phyloP scores from a whole-genome alignment of 176 grass and related monocot species.

The Poa annua region DNA sequence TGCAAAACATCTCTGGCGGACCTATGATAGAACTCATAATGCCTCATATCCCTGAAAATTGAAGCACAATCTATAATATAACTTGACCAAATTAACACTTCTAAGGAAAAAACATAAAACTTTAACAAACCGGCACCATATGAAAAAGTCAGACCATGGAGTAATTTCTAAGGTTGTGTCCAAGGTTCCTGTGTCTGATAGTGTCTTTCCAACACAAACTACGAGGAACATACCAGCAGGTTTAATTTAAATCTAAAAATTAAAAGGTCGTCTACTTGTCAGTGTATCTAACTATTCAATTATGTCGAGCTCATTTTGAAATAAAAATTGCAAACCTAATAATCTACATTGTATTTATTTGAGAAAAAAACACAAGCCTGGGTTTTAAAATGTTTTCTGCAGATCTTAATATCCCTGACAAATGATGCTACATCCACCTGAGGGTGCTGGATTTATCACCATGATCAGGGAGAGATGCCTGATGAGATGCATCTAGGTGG shows the following conservation, averaged over 20 bases:
- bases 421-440: neutral
- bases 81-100: constrained; percentile 25
- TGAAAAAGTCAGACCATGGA: neutral
- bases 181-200: neutral
- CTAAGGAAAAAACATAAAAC: neutral
- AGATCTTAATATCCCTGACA: neutral
- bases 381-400: constrained; percentile 6
- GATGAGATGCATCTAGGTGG: neutral
- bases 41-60: accelerated
- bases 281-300: neutral
- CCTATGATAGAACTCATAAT: neutral
- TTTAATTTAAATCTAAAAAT: neutral
- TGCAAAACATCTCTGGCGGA: neutral
- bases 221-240: neutral
- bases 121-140: neutral
- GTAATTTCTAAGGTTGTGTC: neutral
- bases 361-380: neutral
- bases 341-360: neutral
- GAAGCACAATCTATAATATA: constrained; percentile 15
- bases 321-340: neutral
- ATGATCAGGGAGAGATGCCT: neutral
- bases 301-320: neutral
- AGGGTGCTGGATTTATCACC: neutral
- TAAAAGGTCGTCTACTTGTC: neutral
- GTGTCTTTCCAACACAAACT: neutral